These are phyloP conservation scores for Candida nanaspora DNA, from an alignment of 805 yeast genomes.

Conservation along the genomic window DNA sequence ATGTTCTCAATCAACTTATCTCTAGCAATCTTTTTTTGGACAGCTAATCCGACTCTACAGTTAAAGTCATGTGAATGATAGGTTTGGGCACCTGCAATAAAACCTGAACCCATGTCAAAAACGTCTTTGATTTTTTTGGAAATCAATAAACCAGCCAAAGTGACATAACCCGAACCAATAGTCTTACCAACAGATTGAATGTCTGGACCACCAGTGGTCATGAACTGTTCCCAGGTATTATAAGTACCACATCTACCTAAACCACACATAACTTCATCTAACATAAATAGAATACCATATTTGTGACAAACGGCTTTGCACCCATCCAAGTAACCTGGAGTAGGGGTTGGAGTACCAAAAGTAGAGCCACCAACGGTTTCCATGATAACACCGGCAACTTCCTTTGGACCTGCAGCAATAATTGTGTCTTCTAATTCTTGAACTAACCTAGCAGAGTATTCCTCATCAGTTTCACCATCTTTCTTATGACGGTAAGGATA, in stretches of 20 bases:
- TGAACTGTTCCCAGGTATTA: conserved; percentile 39
- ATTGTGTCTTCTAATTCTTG: conserved; percentile 36
- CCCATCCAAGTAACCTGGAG: conserved; percentile 41
- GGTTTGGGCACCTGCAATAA: conserved; percentile 41
- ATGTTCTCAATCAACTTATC: conserved; percentile 32
- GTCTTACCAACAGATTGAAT: conserved; percentile 43
- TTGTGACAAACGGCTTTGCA: conserved; percentile 40
- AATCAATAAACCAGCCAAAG: conserved; percentile 39
- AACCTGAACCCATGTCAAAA: conserved; percentile 32
- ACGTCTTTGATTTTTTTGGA: conserved; percentile 33
- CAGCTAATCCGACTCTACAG: conserved; percentile 39
- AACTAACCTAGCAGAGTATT: conserved; percentile 30
- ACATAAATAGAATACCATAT: conserved; percentile 41
- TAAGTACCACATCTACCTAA: conserved; percentile 45
- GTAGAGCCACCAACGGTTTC: conserved; percentile 44
- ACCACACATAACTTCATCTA: conserved; percentile 56
- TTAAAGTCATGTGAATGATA: conserved; percentile 42
- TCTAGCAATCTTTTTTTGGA: conserved; percentile 33
- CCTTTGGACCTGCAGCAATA: conserved; percentile 34
- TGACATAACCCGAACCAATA: conserved; percentile 41
- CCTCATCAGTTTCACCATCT: conserved; percentile 31
- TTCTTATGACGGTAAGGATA: conserved; percentile 26
- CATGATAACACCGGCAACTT: conserved; percentile 34
- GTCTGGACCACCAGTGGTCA: conserved; percentile 38
- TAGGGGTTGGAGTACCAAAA: conserved; percentile 36